Evolutionary conservation across 805 yeast genomes (phyloP), one percentile per base, ranked within the genome.

Genomic region (Scheffersomyces coipomensis): DNA sequence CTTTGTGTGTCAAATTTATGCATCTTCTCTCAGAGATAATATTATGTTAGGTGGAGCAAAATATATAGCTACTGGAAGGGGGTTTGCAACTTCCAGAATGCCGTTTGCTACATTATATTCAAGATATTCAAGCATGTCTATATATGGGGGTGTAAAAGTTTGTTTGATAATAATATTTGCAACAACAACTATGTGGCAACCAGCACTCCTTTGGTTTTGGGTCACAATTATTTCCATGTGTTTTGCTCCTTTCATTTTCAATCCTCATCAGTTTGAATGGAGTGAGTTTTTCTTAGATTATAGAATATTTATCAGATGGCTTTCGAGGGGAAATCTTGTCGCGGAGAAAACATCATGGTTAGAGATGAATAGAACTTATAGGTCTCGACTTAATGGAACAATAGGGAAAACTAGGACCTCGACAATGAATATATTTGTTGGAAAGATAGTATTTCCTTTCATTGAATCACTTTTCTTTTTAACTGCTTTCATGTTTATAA

Each of bases 31-130:
- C 49, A 64, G 79, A 34, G 78, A 79, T 36, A 93, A 90, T 60
- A 70, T 91, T 35, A 75, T 89, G 1, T 83, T 85, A 64, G 98
- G 98, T 3, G 96, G 96, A 34, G 98, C 98, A 1, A 75, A 81
- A 39, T 91, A 91, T 56, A 85, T 91, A 46, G 82, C 96, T 9
- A 88, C 97, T 2, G 98, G 98, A 2, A 71, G 98, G 64, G 96
- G 96, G 1, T 86, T 90, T 69, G 96, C 98, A 2, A 88, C 88
- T 16, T 76, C 89, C 3, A 76, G 98, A 52, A 64, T 79, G 21
- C 79, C 87, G 5, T 91, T 91, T 60, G 66, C 82, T 15, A 70
- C 73, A 3, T 66, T 91, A 22, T 91, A 84, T 60, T 77, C 95
- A 0, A 76, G 85, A 29, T 91, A 87, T 68, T 85, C 90, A 1